phyloP scores from a whole-genome alignment of 2,329 filamentous ascomycete species.

The Fusarium illudens region DNA sequence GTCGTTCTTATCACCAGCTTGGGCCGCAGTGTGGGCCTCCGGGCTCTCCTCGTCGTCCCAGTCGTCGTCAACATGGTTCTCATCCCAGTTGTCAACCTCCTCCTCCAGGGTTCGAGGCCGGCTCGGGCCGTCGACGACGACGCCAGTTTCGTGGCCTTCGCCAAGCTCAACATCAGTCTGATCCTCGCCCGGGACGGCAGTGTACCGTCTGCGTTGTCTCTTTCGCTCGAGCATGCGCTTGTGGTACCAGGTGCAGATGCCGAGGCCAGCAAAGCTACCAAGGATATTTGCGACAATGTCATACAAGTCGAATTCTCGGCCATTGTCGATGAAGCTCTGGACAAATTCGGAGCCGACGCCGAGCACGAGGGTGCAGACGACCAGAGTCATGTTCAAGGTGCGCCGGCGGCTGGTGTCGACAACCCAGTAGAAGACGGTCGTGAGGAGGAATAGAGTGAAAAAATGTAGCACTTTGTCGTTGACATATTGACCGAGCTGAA shows the following conservation, averaged over 20 bases:
- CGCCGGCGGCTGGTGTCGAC: slow-evolving; percentile 89
- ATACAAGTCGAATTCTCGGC: slow-evolving; percentile 75
- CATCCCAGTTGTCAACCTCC: slow-evolving; percentile 93
- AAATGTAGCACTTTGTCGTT: slow-evolving; percentile 93
- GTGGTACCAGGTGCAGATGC: slow-evolving; percentile 89
- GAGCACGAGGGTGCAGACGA: slow-evolving; percentile 77
- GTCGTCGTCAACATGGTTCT: slow-evolving; percentile 71
- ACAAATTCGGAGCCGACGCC: slow-evolving; percentile 79
- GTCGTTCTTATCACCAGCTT: slow-evolving; percentile 29
- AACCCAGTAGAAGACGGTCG: slow-evolving; percentile 94
- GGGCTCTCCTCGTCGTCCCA: slow-evolving; percentile 63
- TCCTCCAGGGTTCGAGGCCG: slow-evolving; percentile 68
- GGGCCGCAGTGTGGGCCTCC: slow-evolving; percentile 20
- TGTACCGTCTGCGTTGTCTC: slow-evolving; percentile 76
- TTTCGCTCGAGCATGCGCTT: slow-evolving; percentile 93
- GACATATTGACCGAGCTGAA: slow-evolving; percentile 65
- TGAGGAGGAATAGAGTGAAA: slow-evolving; percentile 89
- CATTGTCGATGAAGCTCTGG: slow-evolving; percentile 78
- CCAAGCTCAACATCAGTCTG: slow-evolving; percentile 81
- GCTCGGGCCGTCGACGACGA: slow-evolving; percentile 55
- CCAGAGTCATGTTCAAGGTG: slow-evolving; percentile 81
- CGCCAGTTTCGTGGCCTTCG: slow-evolving; percentile 72
- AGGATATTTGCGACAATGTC: slow-evolving; percentile 89
- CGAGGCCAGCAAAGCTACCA: slow-evolving; percentile 77
- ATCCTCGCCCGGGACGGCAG: slow-evolving; percentile 70